phyloP scores from a whole-genome alignment of 176 grass and related monocot genomes.

The Musa acuminata region DNA sequence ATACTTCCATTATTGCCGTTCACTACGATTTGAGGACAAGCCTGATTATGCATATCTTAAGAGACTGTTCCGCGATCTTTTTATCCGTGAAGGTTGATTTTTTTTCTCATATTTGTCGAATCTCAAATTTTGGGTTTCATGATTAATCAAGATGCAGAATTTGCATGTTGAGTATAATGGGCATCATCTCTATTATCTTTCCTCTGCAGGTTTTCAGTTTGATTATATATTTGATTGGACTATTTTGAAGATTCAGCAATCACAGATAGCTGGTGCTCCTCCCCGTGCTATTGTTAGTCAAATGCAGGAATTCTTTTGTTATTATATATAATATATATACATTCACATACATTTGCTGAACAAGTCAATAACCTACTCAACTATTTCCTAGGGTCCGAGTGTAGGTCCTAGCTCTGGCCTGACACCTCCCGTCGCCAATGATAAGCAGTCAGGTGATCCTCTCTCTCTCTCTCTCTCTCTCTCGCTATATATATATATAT shows the following conservation, averaged over 20 bases:
- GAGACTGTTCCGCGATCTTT: constrained; percentile 87
- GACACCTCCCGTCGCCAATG: constrained; percentile 48
- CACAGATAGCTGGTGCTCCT: constrained; percentile 78
- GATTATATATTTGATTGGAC: constrained; percentile 99
- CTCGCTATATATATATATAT: too few relatives aligned
- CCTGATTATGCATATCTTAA: constrained; percentile 98
- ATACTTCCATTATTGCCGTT: constrained; percentile 96
- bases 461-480: not conserved
- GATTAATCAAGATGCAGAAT: not conserved
- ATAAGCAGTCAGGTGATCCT: constrained; percentile 65
- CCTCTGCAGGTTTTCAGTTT: constrained; percentile 88
- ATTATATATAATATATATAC: not conserved
- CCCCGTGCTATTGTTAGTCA: constrained; percentile 49
- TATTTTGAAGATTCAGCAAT: constrained; percentile 92
- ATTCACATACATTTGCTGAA: not conserved
- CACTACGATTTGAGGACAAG: constrained; percentile 80
- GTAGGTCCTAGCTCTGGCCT: constrained; percentile 75
- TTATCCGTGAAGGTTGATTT: constrained; percentile 79
- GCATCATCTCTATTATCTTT: constrained; percentile 16
- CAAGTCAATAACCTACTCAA: not conserved
- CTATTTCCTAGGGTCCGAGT: constrained; percentile 42
- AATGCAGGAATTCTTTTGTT: not conserved
- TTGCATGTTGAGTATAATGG: not conserved
- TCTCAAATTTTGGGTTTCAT: not conserved
- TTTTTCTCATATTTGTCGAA: constrained; percentile 5